Percentiles rank a stretch among this genome's conserved stretches.
phyloP scores from a whole-genome alignment of 441 rosid species.

The Adansonia madagascariensis region DNA sequence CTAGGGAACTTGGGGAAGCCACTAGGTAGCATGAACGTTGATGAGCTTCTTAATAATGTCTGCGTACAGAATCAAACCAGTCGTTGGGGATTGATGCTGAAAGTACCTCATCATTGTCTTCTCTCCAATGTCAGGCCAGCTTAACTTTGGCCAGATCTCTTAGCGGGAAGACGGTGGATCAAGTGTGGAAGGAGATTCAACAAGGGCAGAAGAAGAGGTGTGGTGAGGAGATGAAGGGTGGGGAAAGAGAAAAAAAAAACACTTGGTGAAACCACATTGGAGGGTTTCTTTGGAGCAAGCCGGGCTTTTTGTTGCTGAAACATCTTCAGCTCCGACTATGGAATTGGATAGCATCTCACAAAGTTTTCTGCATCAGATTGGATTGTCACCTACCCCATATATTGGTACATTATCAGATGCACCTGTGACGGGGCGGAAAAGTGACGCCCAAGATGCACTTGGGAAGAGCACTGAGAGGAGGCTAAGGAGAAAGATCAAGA shows the following conservation, averaged over 20 bases:
- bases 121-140: slow-evolving; percentile 38
- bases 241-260: slow-evolving; percentile 26
- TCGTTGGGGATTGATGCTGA: too few species aligned
- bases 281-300: slow-evolving; percentile 45
- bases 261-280: slow-evolving; percentile 32
- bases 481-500: slow-evolving; percentile 49
- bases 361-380: slow-evolving; percentile 27
- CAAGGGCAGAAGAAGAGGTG: slow-evolving; percentile 39
- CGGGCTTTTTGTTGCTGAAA: slow-evolving; percentile 42
- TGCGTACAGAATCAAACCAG: too few species aligned
- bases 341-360: slow-evolving; percentile 35
- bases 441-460: slow-evolving; percentile 32
- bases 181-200: slow-evolving; percentile 47
- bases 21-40: slow-evolving; percentile 29
- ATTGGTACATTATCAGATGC: slow-evolving; percentile 31
- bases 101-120: slow-evolving; percentile 16
- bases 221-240: slow-evolving; percentile 30
- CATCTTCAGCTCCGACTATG: slow-evolving; percentile 39
- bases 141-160: slow-evolving; percentile 34
- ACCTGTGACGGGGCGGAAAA: slow-evolving; percentile 28
- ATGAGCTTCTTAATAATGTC: too few species aligned
- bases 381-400: slow-evolving; percentile 36
- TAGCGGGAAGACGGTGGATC: slow-evolving; percentile 32
- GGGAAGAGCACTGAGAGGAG: slow-evolving; percentile 45
- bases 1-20: slow-evolving; percentile 10